Base-by-base conservation (phyloP, 768 basidiomycete genomes). In the Fibroporia radiculosa region DNA sequence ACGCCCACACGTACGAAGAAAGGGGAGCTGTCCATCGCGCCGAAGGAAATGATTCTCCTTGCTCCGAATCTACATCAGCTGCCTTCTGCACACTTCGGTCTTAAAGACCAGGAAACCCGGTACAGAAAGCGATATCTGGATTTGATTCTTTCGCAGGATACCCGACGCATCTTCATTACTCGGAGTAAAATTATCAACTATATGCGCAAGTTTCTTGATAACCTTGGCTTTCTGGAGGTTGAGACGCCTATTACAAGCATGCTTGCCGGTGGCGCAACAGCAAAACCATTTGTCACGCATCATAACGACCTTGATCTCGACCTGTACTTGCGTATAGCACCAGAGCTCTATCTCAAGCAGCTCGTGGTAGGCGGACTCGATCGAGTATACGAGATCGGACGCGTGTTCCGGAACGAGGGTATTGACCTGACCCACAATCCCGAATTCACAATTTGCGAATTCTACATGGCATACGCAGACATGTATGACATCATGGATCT, bases 391-490 rank as follows among this genome's bases (percentile, higher is more conserved):
- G 96, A 99, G 67, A 97, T 99, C 50, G 96, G 95, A 2, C 82
- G 95, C 32, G 93, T 97, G 11, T 99, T 98, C 77, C 74, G 96
- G 37, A 99, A 98, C 65, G 96, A 99, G 63, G 89, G 93, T 24
- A 99, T 99, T 59, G 96, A 99, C 68, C 70, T 99, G 53, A 99
- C 96, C 14, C 96, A 99, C 66, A 99, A 99, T 66, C 96, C 96
- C 54, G 96, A 99, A 64, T 97, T 97, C 70, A 89, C 91, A 4
- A 95, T 97, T 68, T 98, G 95, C 75, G 95, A 99, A 70, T 98
- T 99, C 68, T 99, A 98, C 62, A 98, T 99, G 95, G 95, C 96
- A 24, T 98, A 97, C 56, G 96, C 96, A 47, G 96, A 98, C 64
- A 93, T 95, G 93, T 85, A 90, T 69, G 96, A 98, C 60, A 47